Base-by-base conservation (phyloP, 208 protist genomes). In the Leptomonas seymouri region DNA sequence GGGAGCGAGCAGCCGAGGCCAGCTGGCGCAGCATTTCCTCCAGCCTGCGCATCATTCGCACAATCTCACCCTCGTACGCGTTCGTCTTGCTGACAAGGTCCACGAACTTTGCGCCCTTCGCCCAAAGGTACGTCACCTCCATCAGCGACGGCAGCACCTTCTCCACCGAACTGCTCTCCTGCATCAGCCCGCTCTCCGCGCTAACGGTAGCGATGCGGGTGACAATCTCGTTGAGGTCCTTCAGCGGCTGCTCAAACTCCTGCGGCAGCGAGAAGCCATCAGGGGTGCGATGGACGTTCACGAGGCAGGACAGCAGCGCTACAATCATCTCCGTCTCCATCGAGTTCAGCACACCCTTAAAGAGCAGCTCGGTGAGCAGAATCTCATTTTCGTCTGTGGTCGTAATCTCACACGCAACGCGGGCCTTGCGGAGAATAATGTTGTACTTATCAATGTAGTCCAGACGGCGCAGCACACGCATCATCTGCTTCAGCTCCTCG, bases 11-110 rank as follows among this genome's bases (percentile, higher is more conserved):
- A n/a, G 98, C 98, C 14, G 82, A 73, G n/a, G 86, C 89, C 59
- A 99, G 80, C 78, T 99, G 98, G n/a, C 98, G 86, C 41, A 99
- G 80, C 67, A 99, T 92, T 84, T 99, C 99, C 72, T 99, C 98
- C 8, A 99, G 84, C 21, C 98, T 76, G 23, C 98, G 90, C 91
- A 99, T 98, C 81, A 91, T 95, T 36, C 99, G 87, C 61, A 99
- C 98, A 67, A 99, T 99, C 51, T 96, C 97, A 23, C 97, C 97
- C 79, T 99, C 99, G 84, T 99, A 99, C 16, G 99, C 96, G 42
- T 94, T 90, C n/a, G 98, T 99, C 82, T 98, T 97, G 63, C 94
- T 92, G 65, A 98, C 98, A 39, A 99, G 85, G 9, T 99, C 98
- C 0, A 89, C 66, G 74, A 99, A 99, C 67, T 98, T 98, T 15